phyloP scores from a whole-genome alignment of 163 green algal species.

The Chlorella variabilis region DNA sequence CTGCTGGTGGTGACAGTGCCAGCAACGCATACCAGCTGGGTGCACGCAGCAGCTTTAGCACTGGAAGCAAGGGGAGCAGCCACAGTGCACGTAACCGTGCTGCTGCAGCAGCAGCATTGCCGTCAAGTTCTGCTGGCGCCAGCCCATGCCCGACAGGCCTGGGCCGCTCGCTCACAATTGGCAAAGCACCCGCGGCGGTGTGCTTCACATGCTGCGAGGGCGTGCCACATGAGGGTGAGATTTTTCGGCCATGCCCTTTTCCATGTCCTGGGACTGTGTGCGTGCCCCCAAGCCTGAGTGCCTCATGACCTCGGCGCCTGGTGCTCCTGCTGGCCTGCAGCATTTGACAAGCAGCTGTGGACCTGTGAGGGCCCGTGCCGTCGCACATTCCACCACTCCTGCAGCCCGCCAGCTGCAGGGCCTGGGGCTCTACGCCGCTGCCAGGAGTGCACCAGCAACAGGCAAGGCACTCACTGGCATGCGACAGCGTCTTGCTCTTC shows the following conservation, averaged over 20 bases:
- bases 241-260: too few relatives aligned
- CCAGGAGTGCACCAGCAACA: conserved; percentile 14
- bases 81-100: not conserved
- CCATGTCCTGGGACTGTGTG: too few relatives aligned
- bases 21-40: not conserved
- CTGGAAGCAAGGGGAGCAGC: not conserved
- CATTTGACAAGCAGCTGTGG: conserved; percentile 8
- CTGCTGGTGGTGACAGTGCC: not conserved
- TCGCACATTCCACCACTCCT: conserved; percentile 52
- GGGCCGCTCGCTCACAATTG: not conserved
- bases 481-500: not conserved
- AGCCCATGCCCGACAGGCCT: not conserved
- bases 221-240: conserved; percentile 26
- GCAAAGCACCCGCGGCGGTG: conserved; percentile 9
- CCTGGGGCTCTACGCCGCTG: conserved; percentile 22
- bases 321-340: not conserved
- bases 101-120: not conserved
- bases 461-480: not conserved
- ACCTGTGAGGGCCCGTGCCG: conserved; percentile 48
- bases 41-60: not conserved
- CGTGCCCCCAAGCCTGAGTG: not conserved
- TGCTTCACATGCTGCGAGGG: conserved; percentile 33
- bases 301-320: too few relatives aligned
- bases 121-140: not conserved
- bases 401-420: conserved; percentile 13